Percentiles rank a stretch among this genome's conserved stretches.
phyloP scores from a whole-genome alignment of 2,329 filamentous ascomycete species.

The Alternaria solani region DNA sequence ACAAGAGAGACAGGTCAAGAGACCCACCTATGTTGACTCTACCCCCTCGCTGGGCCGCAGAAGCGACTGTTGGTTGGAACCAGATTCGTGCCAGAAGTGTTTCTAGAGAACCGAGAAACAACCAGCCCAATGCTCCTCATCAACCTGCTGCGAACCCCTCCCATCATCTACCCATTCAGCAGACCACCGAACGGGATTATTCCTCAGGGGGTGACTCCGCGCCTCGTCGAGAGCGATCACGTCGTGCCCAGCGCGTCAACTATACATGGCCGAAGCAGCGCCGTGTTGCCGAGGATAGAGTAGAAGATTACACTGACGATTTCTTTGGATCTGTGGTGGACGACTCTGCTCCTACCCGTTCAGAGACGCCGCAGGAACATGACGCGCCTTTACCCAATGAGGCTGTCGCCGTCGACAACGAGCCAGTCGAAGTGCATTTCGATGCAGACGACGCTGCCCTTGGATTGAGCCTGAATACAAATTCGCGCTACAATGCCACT shows the following conservation, averaged over 20 bases:
- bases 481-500: not conserved
- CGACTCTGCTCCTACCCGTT: constrained; percentile 1
- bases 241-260: constrained; percentile 36
- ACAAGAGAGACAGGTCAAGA: constrained; percentile 35
- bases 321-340: constrained; percentile 1
- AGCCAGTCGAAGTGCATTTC: constrained; percentile 31
- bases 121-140: not conserved
- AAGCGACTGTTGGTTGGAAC: constrained; percentile 35
- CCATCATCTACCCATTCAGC: not conserved
- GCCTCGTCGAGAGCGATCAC: constrained; percentile 25
- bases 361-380: constrained; percentile 25
- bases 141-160: not conserved
- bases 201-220: constrained; percentile 32
- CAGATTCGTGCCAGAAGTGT: constrained; percentile 20
- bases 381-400: constrained; percentile 13
- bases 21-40: constrained; percentile 34
- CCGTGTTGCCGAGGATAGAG: not conserved
- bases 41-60: constrained; percentile 36
- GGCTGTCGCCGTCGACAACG: constrained; percentile 26
- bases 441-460: constrained; percentile 31
- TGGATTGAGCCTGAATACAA: constrained; percentile 15
- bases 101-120: constrained; percentile 1
- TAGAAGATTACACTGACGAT: constrained; percentile 11
- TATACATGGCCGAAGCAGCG: constrained; percentile 37
- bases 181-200: constrained; percentile 20